Evolutionary conservation across 441 rosid genomes (phyloP).

Genomic region (Euphorbia neoarborescens): DNA sequence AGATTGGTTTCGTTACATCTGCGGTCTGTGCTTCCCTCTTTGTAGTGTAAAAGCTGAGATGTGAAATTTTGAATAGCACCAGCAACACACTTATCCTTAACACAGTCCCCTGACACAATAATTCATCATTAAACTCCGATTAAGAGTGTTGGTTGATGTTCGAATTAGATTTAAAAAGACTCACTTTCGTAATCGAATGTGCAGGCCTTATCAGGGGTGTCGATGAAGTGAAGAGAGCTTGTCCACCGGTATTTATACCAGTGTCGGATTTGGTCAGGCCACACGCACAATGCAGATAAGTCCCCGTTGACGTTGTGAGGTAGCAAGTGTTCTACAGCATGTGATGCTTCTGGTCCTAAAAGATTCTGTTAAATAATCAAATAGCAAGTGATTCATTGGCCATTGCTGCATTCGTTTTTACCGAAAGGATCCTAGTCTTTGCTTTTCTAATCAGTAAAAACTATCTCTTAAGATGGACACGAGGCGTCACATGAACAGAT

Average conservation of each 20-base stretch:
- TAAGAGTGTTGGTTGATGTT: background rate
- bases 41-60: conserved; percentile 75
- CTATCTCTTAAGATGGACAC: no score
- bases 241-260: conserved; percentile 90
- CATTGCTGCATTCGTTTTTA: background rate
- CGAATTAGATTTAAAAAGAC: background rate
- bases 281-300: conserved; percentile 62
- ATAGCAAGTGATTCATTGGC: background rate
- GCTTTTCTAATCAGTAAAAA: background rate
- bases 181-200: conserved; percentile 60
- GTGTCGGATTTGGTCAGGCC: conserved; percentile 95
- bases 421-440: background rate
- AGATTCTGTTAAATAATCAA: conserved; percentile 40
- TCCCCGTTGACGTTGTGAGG: conserved; percentile 63
- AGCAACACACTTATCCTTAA: conserved; percentile 57
- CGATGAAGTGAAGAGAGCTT: conserved; percentile 82
- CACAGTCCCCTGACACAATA: conserved; percentile 59
- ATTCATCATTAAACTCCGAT: background rate
- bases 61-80: conserved; percentile 91
- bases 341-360: conserved; percentile 61
- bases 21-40: conserved; percentile 74
- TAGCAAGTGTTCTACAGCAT: conserved; percentile 54
- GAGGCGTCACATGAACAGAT: no score
- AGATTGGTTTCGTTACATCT: conserved; percentile 35
- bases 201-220: conserved; percentile 77